These are phyloP conservation scores for Suillus ampliporus DNA, from an alignment of 768 basidiomycete species.

Conservation along the genomic window DNA sequence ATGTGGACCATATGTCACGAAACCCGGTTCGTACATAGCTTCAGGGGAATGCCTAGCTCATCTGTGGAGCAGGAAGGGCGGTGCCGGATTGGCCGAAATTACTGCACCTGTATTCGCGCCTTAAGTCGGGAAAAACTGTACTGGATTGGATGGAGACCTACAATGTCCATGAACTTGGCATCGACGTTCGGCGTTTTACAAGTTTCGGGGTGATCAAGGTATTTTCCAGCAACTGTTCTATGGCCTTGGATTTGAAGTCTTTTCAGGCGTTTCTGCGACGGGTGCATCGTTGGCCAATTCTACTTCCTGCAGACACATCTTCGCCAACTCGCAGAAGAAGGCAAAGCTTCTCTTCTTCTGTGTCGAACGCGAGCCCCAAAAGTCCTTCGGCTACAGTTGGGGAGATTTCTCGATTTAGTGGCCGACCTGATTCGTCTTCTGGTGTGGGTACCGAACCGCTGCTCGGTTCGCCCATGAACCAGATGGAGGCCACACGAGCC, in stretches of 20 bases:
- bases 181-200: slow-evolving; percentile 93
- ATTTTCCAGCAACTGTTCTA: slow-evolving; percentile 7
- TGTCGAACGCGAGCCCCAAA: background rate
- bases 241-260: background rate
- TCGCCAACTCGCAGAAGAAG: slow-evolving; percentile 29
- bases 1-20: slow-evolving; percentile 91
- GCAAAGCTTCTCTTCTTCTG: slow-evolving; percentile 34
- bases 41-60: background rate
- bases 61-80: slow-evolving; percentile 46
- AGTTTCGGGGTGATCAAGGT: slow-evolving; percentile 98
- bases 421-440: slow-evolving; percentile 27
- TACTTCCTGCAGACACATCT: slow-evolving; percentile 50
- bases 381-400: background rate
- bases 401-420: slow-evolving; percentile 25
- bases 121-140: slow-evolving; percentile 84
- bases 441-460: slow-evolving; percentile 26
- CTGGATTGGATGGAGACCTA: slow-evolving; percentile 87
- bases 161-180: slow-evolving; percentile 70
- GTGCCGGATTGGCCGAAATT: slow-evolving; percentile 89
- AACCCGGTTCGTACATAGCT: slow-evolving; percentile 53
- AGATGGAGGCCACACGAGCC: slow-evolving; percentile 36
- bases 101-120: slow-evolving; percentile 82
- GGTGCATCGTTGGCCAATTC: slow-evolving; percentile 91
- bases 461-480: slow-evolving; percentile 36
- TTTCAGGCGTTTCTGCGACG: slow-evolving; percentile 86